Base-by-base conservation (phyloP, 371 early-diverging fungal species). In the Coemansia sp. region DNA sequence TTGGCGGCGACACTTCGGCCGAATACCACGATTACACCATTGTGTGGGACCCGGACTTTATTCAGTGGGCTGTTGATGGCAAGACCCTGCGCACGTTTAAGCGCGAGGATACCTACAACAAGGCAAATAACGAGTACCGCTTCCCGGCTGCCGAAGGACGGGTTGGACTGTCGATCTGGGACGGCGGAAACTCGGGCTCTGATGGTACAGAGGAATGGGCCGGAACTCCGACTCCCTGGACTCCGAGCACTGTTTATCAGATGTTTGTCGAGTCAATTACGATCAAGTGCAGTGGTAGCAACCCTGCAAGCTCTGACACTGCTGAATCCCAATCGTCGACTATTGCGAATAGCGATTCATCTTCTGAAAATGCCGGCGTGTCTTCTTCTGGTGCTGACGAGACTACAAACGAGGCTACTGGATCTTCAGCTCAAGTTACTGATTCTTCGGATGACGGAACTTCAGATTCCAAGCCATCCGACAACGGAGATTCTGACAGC, bases 131-230 rank as follows among this genome's bases (percentile, higher is more conserved):
- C 42, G 64, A 16, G 2, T 79, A 68, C 64, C 74, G 69, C 48
- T 88, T 72, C 80, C 90, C 90, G 1, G 64, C 82, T 11, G 70
- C 82, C 3, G 83, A 84, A 34, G 79, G 85, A 6, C 78, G 80
- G 45, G 79, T 90, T 47, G 83, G 82, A 29, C 81, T 88, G 64
- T 86, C 87, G 6, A 81, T 90, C 45, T 90, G 90, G 90, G 89
- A 90, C 65, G 90, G 88, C 18, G 87, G 88, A 31, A 76, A 76
- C 60, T 64, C 67, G 4, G 86, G 84, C 5, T 61, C 72, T n/a
- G 34, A 81, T 31, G 88, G 89, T 18, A 88, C 89, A 6, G 78
- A 80, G 18, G 72, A 82, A 13, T 90, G 89, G 89, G 88, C 89
- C 13, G 89, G 89, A 18, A 72, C 79, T 1, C 83, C 84, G n/a